phyloP scores from a whole-genome alignment of 2,329 filamentous ascomycete species.

The Cercospora sp. region DNA sequence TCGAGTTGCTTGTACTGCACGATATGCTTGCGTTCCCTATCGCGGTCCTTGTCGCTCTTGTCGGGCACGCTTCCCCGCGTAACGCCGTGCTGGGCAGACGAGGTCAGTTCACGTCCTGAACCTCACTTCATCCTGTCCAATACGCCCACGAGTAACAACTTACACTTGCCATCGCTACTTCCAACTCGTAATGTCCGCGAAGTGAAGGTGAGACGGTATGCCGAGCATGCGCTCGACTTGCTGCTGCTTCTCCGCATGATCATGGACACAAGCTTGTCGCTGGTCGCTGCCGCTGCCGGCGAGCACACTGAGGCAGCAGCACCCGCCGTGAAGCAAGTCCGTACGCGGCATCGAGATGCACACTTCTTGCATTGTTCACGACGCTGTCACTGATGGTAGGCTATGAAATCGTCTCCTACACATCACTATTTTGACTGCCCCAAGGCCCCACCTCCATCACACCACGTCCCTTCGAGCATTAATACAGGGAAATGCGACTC shows the following conservation, averaged over 20 bases:
- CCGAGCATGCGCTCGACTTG: neutral
- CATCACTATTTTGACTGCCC: neutral
- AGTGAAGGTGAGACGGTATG: neutral
- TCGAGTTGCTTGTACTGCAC: conserved; percentile 72
- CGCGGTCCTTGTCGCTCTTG: conserved; percentile 67
- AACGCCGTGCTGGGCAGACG: conserved; percentile 72
- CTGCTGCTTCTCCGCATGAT: conserved; percentile 1
- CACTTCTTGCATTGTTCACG: neutral
- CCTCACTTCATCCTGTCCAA: conserved; percentile 10
- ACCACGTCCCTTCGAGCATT: neutral
- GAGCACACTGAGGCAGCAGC: neutral
- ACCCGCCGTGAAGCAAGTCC: neutral
- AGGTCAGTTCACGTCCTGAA: conserved; percentile 18
- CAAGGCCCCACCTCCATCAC: neutral
- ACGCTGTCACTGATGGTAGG: neutral
- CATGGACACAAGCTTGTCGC: neutral
- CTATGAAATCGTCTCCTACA: neutral
- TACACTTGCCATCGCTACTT: conserved; percentile 19
- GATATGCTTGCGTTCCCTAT: conserved; percentile 74
- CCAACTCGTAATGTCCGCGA: neutral
- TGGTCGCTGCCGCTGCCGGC: neutral
- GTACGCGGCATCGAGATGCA: neutral
- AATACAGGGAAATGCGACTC: neutral
- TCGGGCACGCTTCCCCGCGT: conserved; percentile 61
- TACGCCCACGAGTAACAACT: conserved; percentile 9